Conservation (phyloP, 495 filamentous ascomycete species). For the Daldinia childiae region DNA sequence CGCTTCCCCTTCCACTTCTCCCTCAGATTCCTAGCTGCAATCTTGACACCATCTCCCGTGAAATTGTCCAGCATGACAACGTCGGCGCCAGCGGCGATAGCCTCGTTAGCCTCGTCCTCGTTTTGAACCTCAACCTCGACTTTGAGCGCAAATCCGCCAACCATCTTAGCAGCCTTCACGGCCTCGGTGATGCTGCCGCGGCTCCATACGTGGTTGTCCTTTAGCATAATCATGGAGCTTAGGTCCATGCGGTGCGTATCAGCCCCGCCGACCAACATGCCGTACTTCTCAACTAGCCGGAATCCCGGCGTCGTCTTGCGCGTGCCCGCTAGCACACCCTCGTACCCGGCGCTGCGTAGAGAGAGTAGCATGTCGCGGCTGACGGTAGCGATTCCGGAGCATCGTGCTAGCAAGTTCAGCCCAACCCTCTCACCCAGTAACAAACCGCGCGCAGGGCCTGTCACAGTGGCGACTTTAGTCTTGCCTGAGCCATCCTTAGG, state of each 20-base stretch:
- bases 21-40: slow-evolving; percentile 76
- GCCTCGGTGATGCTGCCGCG: slow-evolving; percentile 84
- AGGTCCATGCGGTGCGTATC: slow-evolving; percentile 93
- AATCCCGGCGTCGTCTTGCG: slow-evolving; percentile 97
- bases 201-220: slow-evolving; percentile 97
- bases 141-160: slow-evolving; percentile 89
- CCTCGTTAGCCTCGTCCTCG: slow-evolving; percentile 88
- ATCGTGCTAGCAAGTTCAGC: slow-evolving; percentile 88
- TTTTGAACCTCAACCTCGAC: slow-evolving; percentile 94
- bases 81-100: slow-evolving; percentile 89
- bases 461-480: slow-evolving; percentile 78
- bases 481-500: slow-evolving; percentile 61
- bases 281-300: slow-evolving; percentile 96
- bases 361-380: slow-evolving; percentile 61
- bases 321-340: slow-evolving; percentile 88
- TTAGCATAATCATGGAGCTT: slow-evolving; percentile 95
- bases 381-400: slow-evolving; percentile 89
- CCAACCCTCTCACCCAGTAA: slow-evolving; percentile 93
- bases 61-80: slow-evolving; percentile 99
- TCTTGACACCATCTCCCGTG: slow-evolving; percentile 73
- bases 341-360: slow-evolving; percentile 72
- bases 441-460: slow-evolving; percentile 83
- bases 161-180: slow-evolving; percentile 82
- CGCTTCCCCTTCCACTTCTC: slow-evolving; percentile 74
- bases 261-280: slow-evolving; percentile 90